Evolutionary conservation across 1,284 basidiomycete genomes (phyloP).

Genomic region (Pascua sp.): DNA sequence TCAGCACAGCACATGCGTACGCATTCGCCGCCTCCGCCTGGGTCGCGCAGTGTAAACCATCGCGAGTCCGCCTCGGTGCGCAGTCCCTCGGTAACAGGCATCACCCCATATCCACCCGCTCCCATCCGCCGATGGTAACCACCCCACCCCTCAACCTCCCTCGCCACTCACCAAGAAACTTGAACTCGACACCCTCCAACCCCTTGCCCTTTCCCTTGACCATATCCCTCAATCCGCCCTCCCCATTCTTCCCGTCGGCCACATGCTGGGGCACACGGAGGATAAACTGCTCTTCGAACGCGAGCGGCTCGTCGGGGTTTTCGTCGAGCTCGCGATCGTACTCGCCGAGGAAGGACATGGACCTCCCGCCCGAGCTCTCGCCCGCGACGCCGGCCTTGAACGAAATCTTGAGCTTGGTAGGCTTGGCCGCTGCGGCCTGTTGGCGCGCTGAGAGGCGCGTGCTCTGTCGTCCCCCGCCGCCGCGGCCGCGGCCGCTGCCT

Average conservation of each 20-base stretch:
- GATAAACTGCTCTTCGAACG: slow-evolving; percentile 97
- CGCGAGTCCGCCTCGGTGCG: too few species aligned
- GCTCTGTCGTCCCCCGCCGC: slow-evolving; percentile 7
- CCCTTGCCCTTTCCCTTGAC: slow-evolving; percentile 71
- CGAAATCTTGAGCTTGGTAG: slow-evolving; percentile 36
- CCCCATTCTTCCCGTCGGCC: slow-evolving; percentile 38
- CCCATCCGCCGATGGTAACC: neutral
- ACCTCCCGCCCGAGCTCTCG: slow-evolving; percentile 23
- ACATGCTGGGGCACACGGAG: slow-evolving; percentile 75
- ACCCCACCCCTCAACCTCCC: neutral
- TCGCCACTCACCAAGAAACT: slow-evolving; percentile 76
- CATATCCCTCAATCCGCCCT: slow-evolving; percentile 71
- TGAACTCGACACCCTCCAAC: slow-evolving; percentile 87
- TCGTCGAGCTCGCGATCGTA: slow-evolving; percentile 95
- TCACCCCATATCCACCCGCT: too few species aligned
- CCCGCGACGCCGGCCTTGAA: slow-evolving; percentile 28
- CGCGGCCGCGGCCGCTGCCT: slow-evolving; percentile 9
- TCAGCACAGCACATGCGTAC: neutral
- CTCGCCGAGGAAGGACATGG: slow-evolving; percentile 73
- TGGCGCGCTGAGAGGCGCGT: slow-evolving; percentile 17
- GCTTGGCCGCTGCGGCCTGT: slow-evolving; percentile 5
- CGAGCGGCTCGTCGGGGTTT: slow-evolving; percentile 78
- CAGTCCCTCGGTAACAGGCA: too few species aligned
- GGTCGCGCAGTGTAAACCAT: too few species aligned
- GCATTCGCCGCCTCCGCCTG: too few species aligned